A percentile compares a stretch with the other conserved stretches of the same genome.
phyloP scores from a whole-genome alignment of 2,329 filamentous ascomycete species.

The Exophiala bonariae region DNA sequence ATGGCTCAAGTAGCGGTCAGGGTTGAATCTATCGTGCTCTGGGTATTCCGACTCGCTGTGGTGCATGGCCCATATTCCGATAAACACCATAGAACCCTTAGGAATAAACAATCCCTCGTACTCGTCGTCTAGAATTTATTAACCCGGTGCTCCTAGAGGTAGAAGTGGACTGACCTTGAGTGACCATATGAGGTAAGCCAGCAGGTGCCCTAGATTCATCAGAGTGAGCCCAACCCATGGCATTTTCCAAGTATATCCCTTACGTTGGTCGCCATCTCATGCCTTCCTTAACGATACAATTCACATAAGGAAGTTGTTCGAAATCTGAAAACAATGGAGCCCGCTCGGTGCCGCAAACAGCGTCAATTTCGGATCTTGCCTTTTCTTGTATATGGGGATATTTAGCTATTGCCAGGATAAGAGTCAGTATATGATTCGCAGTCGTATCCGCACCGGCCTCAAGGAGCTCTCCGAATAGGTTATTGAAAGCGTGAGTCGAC shows the following conservation, averaged over 20 bases:
- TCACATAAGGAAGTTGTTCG: neutral
- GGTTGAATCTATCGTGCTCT: constrained; percentile 7
- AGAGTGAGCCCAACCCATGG: neutral
- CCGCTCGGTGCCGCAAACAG: constrained; percentile 1
- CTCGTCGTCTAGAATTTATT: constrained; percentile 39
- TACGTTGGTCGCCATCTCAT: constrained; percentile 3
- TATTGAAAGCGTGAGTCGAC: neutral
- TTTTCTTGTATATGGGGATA: neutral
- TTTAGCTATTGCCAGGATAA: neutral
- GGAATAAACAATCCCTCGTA: constrained; percentile 53
- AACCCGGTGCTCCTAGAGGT: neutral
- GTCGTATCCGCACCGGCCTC: constrained; percentile 1
- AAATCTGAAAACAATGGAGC: constrained; percentile 2
- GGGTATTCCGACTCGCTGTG: constrained; percentile 1
- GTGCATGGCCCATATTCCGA: constrained; percentile 10
- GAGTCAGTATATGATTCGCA: constrained; percentile 1
- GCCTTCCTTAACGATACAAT: constrained; percentile 1
- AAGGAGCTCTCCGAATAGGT: constrained; percentile 11
- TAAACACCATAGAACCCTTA: constrained; percentile 41
- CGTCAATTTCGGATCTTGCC: constrained; percentile 1
- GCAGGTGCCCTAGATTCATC: neutral
- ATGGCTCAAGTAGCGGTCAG: constrained; percentile 9
- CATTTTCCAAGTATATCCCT: neutral
- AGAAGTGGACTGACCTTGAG: constrained; percentile 1
- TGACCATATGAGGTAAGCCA: constrained; percentile 1